A percentile compares a stretch with the other conserved stretches of the same genome.
phyloP scores from a whole-genome alignment of 1,139 yeast genomes.

The Saccharomycopsis hybrid region DNA sequence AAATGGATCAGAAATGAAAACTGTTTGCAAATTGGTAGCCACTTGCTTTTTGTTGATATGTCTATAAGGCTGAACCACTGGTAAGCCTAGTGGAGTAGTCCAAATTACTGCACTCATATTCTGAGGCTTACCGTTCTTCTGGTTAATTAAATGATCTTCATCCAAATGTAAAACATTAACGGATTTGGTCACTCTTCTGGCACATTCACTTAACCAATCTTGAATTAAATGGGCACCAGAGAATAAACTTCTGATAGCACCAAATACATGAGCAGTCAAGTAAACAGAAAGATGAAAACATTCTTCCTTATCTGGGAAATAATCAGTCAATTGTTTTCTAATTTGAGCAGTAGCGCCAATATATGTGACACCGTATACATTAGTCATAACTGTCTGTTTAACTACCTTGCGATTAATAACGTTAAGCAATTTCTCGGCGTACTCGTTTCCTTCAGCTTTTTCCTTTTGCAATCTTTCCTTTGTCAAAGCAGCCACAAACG shows the following conservation, averaged over 20 bases:
- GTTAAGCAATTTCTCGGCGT: constrained; percentile 35
- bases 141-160: constrained; percentile 28
- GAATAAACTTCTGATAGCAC: constrained; percentile 78
- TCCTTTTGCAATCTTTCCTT: constrained; percentile 33
- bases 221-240: constrained; percentile 93
- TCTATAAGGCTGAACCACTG: constrained; percentile 95
- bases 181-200: constrained; percentile 73
- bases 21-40: constrained; percentile 74
- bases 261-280: constrained; percentile 72
- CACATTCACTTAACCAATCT: constrained; percentile 91
- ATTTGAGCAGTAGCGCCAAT: constrained; percentile 92
- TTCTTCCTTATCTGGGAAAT: constrained; percentile 35
- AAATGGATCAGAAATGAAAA: constrained; percentile 77
- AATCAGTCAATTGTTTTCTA: constrained; percentile 49
- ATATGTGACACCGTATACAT: constrained; percentile 95
- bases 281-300: constrained; percentile 47
- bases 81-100: constrained; percentile 93
- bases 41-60: constrained; percentile 57
- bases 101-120: constrained; percentile 88
- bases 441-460: constrained; percentile 42
- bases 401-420: constrained; percentile 75
- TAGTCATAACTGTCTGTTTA: constrained; percentile 97
- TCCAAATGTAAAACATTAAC: constrained; percentile 53
- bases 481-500: constrained; percentile 75
- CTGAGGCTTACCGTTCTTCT: constrained; percentile 40